phyloP scores from a whole-genome alignment of 305 asterid species.

The Withania somnifera region DNA sequence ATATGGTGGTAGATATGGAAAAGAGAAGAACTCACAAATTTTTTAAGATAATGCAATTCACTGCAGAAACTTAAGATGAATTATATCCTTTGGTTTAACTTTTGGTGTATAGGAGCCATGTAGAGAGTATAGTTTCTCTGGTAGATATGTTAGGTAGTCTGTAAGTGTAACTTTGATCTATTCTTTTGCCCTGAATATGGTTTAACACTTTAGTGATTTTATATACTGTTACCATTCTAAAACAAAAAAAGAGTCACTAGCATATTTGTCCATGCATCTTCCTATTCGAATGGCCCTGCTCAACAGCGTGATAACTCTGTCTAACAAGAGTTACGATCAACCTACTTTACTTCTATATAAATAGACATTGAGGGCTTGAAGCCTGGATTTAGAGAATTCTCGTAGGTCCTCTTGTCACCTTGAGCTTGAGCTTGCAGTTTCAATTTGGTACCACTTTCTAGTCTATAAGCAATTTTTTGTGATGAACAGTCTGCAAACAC shows the following conservation, averaged over 20 bases:
- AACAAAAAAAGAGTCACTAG: background rate
- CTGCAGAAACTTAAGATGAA: background rate
- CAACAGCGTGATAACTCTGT: background rate
- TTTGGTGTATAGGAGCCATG: background rate
- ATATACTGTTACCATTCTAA: background rate
- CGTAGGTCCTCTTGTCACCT: background rate
- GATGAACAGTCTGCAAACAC: background rate
- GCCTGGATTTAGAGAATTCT: background rate
- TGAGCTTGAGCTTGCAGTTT: background rate
- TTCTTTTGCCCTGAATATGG: background rate
- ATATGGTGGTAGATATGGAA: background rate
- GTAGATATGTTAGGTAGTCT: too few relatives aligned
- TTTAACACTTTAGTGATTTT: background rate
- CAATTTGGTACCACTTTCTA: background rate
- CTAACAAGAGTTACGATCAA: background rate
- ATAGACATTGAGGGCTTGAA: background rate
- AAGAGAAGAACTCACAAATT: background rate
- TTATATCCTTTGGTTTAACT: background rate
- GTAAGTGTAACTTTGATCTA: too few relatives aligned
- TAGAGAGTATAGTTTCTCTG: too few relatives aligned
- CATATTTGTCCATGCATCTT: background rate
- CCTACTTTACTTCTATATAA: background rate
- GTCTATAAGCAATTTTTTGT: background rate
- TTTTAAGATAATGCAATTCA: background rate
- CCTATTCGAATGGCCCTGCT: background rate